Conservation (phyloP, 129 eudicot species). For the Chrysanthemum seticuspe region DNA sequence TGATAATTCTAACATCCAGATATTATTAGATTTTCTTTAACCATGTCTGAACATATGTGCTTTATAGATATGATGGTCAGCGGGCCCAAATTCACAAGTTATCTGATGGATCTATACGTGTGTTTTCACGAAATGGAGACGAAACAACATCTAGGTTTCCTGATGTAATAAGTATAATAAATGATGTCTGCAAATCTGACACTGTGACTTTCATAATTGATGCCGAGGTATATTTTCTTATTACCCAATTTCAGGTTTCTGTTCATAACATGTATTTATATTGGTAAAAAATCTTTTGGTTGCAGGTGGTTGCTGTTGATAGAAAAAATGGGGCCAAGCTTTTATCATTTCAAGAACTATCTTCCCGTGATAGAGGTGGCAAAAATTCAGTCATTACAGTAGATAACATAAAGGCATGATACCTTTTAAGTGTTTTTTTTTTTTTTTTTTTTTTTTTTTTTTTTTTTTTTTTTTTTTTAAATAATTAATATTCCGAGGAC, state of each 20-base stretch:
- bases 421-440: not conserved
- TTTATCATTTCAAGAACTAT: slow-evolving; percentile 91
- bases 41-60: not conserved
- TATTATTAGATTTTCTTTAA: not conserved
- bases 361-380: slow-evolving; percentile 93
- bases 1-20: not conserved
- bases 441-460: not conserved
- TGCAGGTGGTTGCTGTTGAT: slow-evolving; percentile 92
- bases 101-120: slow-evolving; percentile 73
- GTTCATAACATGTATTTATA: not conserved
- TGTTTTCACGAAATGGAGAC: slow-evolving; percentile 94
- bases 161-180: slow-evolving; percentile 67
- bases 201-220: slow-evolving; percentile 73
- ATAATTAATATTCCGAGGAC: not conserved
- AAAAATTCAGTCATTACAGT: slow-evolving; percentile 64
- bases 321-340: slow-evolving; percentile 71
- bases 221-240: slow-evolving; percentile 70
- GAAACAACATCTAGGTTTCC: slow-evolving; percentile 89
- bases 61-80: slow-evolving; percentile 92
- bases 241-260: slow-evolving; percentile 1
- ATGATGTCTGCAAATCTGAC: slow-evolving; percentile 52
- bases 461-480: not conserved
- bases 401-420: slow-evolving; percentile 71
- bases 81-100: slow-evolving; percentile 92
- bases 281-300: slow-evolving; percentile 11